Percentiles rank a stretch among this genome's conserved stretches.
Evolutionary conservation across 2,329 filamentous ascomycete genomes (phyloP).

Genomic region (Tolypocladium pustulatum): DNA sequence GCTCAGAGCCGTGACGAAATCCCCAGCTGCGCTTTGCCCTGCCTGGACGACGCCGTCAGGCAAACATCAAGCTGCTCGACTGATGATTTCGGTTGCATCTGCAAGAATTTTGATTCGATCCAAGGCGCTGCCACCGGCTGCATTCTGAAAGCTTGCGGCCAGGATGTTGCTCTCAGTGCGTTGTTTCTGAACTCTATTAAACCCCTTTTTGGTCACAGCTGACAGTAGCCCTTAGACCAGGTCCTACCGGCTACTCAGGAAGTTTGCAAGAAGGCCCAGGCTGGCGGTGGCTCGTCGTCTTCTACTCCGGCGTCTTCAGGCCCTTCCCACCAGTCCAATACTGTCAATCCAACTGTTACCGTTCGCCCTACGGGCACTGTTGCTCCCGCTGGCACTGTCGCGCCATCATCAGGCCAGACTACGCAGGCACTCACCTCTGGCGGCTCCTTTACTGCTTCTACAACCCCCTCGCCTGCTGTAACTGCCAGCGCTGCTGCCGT

Average conservation of each 20-base stretch:
- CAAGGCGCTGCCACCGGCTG: constrained; percentile 15
- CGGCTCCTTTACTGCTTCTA: not conserved
- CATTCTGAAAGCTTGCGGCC: constrained; percentile 17
- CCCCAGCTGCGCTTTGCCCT: constrained; percentile 17
- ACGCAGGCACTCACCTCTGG: not conserved
- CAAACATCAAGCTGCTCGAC: constrained; percentile 13
- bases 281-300: not conserved
- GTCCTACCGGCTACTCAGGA: constrained; percentile 17
- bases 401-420: not conserved
- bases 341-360: not conserved
- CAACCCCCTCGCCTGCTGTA: not conserved
- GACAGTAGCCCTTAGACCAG: constrained; percentile 10
- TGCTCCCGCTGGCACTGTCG: not conserved
- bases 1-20: constrained; percentile 14
- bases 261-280: constrained; percentile 9
- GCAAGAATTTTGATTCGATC: constrained; percentile 14
- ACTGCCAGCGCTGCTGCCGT: not conserved
- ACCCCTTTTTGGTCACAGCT: not conserved
- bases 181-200: not conserved
- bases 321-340: not conserved
- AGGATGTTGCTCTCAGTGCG: constrained; percentile 19
- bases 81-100: constrained; percentile 16
- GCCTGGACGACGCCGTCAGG: constrained; percentile 15
- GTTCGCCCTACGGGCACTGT: not conserved
- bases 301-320: not conserved